These are phyloP conservation scores for Pichia terricola DNA, from an alignment of 1,139 yeast genomes.

Conservation along the genomic window DNA sequence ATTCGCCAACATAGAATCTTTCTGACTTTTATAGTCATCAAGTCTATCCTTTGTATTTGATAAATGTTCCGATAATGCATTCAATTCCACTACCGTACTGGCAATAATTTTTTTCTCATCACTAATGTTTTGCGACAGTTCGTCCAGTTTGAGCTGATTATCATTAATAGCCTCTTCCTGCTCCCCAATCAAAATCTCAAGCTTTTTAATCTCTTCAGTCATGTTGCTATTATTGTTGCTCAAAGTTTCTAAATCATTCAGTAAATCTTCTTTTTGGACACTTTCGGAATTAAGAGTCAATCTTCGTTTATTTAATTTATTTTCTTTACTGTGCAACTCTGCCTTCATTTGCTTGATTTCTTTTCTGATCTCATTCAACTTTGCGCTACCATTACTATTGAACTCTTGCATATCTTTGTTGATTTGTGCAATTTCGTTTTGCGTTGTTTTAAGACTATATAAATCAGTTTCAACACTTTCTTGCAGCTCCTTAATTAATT, in stretches of 20 bases:
- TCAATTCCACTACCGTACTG: constrained; percentile 73
- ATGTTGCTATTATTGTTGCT: constrained; percentile 43
- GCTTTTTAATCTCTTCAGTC: constrained; percentile 28
- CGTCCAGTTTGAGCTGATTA: constrained; percentile 27
- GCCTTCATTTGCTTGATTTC: constrained; percentile 39
- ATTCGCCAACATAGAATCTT: neutral
- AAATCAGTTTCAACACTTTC: constrained; percentile 22
- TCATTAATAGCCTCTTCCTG: constrained; percentile 18
- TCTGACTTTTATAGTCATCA: constrained; percentile 27
- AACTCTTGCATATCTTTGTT: constrained; percentile 81
- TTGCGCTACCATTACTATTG: constrained; percentile 67
- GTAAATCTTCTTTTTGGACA: constrained; percentile 62
- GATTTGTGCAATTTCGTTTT: constrained; percentile 41
- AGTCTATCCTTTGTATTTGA: constrained; percentile 42
- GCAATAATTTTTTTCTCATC: constrained; percentile 54
- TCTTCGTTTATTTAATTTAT: constrained; percentile 36
- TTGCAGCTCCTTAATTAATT: constrained; percentile 41
- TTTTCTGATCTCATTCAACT: constrained; percentile 55
- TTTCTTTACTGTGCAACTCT: constrained; percentile 33
- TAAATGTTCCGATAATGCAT: constrained; percentile 47
- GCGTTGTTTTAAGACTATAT: constrained; percentile 11
- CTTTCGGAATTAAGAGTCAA: constrained; percentile 55
- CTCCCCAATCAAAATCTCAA: no score
- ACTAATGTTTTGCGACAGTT: constrained; percentile 38
- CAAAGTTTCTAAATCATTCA: constrained; percentile 44